These are phyloP conservation scores for Meripilus lineatus DNA, from an alignment of 1,284 basidiomycete species.

Conservation along the genomic window DNA sequence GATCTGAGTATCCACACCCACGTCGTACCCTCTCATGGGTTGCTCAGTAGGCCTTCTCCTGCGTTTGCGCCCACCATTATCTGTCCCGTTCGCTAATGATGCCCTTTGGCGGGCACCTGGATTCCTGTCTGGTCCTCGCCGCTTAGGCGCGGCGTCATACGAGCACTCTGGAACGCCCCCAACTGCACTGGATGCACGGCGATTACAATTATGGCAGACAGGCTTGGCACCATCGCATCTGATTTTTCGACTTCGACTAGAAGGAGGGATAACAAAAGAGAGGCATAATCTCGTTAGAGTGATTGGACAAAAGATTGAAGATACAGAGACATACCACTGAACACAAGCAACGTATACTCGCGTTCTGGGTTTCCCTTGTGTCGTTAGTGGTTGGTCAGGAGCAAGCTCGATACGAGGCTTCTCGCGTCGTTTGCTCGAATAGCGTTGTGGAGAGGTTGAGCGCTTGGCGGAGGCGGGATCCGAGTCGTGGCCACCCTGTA, in stretches of 20 bases:
- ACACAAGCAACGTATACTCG: slow-evolving; percentile 75
- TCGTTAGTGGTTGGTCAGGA: slow-evolving; percentile 68
- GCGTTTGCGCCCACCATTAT: slow-evolving; percentile 21
- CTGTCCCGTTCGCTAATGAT: slow-evolving; percentile 11
- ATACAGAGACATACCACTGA: slow-evolving; percentile 51
- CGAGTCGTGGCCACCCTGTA: background rate
- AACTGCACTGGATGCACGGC: slow-evolving; percentile 28
- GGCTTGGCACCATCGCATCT: slow-evolving; percentile 78
- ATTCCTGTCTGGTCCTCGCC: slow-evolving; percentile 69
- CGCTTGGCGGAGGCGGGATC: background rate
- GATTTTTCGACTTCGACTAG: slow-evolving; percentile 72
- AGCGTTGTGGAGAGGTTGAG: background rate
- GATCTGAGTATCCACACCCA: slow-evolving; percentile 2
- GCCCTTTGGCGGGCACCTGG: slow-evolving; percentile 67
- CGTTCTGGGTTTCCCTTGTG: slow-evolving; percentile 65
- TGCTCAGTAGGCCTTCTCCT: slow-evolving; percentile 15
- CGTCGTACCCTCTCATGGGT: slow-evolving; percentile 9
- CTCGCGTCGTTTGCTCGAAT: slow-evolving; percentile 46
- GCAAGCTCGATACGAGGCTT: slow-evolving; percentile 60
- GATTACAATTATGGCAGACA: slow-evolving; percentile 63
- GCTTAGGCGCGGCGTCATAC: slow-evolving; percentile 67
- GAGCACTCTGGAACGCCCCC: slow-evolving; percentile 3
- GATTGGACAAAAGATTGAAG: slow-evolving; percentile 3
- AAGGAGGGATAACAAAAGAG: slow-evolving; percentile 6
- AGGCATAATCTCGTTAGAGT: slow-evolving; percentile 1